Evolutionary conservation across 2,329 filamentous ascomycete species (phyloP), one percentile per base, ranked within the genome.

Genomic region (Beauveria pseudobassiana): DNA sequence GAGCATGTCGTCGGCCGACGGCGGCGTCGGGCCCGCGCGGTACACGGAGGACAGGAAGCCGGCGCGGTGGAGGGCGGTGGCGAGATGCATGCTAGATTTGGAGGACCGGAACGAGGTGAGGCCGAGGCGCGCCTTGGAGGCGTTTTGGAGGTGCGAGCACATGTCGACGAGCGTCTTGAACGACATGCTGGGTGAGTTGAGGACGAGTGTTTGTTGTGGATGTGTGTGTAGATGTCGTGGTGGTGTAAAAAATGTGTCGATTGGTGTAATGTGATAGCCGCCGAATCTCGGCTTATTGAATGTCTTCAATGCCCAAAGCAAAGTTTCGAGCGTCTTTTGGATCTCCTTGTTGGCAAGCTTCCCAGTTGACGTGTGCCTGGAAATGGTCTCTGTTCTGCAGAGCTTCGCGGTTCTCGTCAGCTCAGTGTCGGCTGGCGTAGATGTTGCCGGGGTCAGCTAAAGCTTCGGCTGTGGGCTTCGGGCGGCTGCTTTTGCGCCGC

Each of bases 121-220:
- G 67, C 88, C 90, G 0, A 97, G 85, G 1, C 88, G 87, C n/a
- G 90, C 91, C 70, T 87, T 87, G 62, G 89, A 89, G 67, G 90
- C 90, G 80, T 97, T 97, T 75, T 95, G 90, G 62, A 97, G 82
- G 78, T 96, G 92, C 67, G 91, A 92, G 82, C 90, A 96, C 77
- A 93, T 86, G 79, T 93, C 80, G 69, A 86, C 82, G 66, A 96
- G 83, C 75, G 88, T 85, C 72, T 84, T 80, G 76, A 96, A 83
- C 69, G 74, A 76, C 74, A 76, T 76, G 65, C 52, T 68, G 67
- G 64, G 50, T 22, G 20, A 22, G 20, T 22, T 22, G 20, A 22
- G 20, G 20, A 22, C 20, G 20, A 22, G 20, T 30, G 46, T 22
- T 5, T 48, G 46, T 26, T 22, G 22, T 22, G 22, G 22, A 22